Evolutionary conservation across 2,329 filamentous ascomycete genomes (phyloP).

Genomic region (Clonostachys chloroleuca): DNA sequence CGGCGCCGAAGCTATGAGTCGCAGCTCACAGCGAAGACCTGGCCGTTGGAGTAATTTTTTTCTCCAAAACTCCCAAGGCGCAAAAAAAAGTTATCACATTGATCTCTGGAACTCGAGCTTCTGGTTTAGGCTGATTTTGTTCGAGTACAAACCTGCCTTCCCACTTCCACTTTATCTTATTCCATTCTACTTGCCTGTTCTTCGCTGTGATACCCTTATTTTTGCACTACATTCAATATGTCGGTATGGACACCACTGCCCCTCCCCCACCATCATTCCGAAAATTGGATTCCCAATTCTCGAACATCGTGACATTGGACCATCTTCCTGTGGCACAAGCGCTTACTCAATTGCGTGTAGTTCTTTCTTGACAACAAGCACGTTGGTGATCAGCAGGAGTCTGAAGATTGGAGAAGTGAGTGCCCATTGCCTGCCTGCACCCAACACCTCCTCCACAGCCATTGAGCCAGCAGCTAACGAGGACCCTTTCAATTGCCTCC

Average conservation of each 20-base stretch:
- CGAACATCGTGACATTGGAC: constrained; percentile 11
- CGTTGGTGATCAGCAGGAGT: constrained; percentile 68
- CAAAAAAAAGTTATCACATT: too few species aligned
- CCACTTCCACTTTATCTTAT: background rate
- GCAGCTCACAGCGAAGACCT: too few species aligned
- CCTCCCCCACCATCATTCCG: constrained; percentile 3
- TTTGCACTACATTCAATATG: constrained; percentile 3
- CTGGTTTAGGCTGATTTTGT: too few species aligned
- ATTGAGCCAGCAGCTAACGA: background rate
- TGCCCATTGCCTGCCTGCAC: constrained; percentile 8
- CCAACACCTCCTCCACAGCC: background rate
- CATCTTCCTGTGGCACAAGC: too few species aligned
- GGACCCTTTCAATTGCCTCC: constrained; percentile 13
- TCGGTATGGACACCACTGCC: constrained; percentile 7
- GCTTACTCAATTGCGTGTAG: constrained; percentile 11
- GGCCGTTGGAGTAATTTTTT: too few species aligned
- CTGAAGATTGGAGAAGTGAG: constrained; percentile 82
- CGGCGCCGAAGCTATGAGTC: too few species aligned
- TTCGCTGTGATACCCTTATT: too few species aligned
- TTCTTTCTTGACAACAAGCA: constrained; percentile 78
- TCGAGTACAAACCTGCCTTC: too few species aligned
- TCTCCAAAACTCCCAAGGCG: too few species aligned
- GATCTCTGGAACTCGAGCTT: too few species aligned
- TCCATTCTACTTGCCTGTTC: background rate
- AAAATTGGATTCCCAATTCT: constrained; percentile 2